Conservation (phyloP, 345 rosid genomes). For the Acer yangbiense region DNA sequence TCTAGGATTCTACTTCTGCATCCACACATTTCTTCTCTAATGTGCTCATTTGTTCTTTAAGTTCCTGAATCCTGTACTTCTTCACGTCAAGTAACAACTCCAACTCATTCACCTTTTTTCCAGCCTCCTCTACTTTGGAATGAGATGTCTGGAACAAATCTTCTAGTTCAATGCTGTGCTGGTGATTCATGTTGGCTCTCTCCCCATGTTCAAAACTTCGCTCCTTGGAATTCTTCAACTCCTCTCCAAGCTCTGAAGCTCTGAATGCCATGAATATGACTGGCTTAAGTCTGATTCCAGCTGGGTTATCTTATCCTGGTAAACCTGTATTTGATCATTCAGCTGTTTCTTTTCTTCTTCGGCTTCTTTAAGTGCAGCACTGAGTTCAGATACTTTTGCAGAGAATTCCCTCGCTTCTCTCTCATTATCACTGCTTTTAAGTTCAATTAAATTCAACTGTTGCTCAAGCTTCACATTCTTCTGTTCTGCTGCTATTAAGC, state of each 20-base stretch:
- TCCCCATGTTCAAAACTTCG: constrained; percentile 73
- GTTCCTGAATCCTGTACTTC: constrained; percentile 86
- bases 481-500: too few relatives aligned
- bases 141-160: constrained; percentile 60
- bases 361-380: too few relatives aligned
- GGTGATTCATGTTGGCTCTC: constrained; percentile 57
- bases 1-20: too few relatives aligned
- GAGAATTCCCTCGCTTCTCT: too few relatives aligned
- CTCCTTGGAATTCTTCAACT: constrained; percentile 49
- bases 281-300: constrained; percentile 62
- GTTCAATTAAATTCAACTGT: too few relatives aligned
- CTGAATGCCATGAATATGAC: constrained; percentile 43
- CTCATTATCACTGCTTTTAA: too few relatives aligned
- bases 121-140: constrained; percentile 71
- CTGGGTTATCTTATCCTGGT: constrained; percentile 29
- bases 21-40: constrained; percentile 70
- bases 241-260: constrained; percentile 71
- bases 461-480: too few relatives aligned
- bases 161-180: constrained; percentile 72
- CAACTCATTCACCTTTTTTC: constrained; percentile 69
- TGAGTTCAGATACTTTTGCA: too few relatives aligned
- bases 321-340: too few relatives aligned
- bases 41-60: constrained; percentile 69
- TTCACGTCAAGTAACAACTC: constrained; percentile 89
- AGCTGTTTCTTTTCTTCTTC: too few relatives aligned